These are phyloP conservation scores for Betula pendula DNA, from an alignment of 306 rosid genomes.

Conservation along the genomic window DNA sequence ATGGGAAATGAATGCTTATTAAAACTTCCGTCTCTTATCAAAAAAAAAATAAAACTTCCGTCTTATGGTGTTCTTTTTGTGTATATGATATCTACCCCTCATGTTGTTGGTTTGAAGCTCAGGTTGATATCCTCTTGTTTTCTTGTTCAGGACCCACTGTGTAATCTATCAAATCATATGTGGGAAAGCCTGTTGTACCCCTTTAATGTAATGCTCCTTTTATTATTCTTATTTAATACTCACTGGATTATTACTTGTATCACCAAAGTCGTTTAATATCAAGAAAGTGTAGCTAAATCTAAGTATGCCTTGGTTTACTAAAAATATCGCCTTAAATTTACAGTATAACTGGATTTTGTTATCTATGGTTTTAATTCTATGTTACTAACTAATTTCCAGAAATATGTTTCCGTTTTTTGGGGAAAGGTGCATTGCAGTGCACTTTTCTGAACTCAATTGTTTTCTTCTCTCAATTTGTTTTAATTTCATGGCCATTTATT, in stretches of 20 bases:
- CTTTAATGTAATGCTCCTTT: constrained; percentile 31
- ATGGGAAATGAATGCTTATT: constrained; percentile 9
- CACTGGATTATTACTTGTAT: background rate
- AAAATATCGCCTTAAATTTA: background rate
- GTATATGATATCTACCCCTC: constrained; percentile 4
- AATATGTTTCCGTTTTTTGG: background rate
- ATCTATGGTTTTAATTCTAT: background rate
- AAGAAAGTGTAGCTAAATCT: constrained; percentile 7
- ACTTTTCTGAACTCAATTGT: constrained; percentile 8
- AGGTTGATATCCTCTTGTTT: constrained; percentile 19
- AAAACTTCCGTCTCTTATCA: too few species aligned
- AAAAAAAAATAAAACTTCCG: too few species aligned
- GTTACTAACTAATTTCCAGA: background rate
- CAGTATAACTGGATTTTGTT: constrained; percentile 18
- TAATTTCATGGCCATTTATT: background rate
- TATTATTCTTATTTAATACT: constrained; percentile 3
- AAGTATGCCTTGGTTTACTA: background rate
- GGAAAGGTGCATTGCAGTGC: background rate
- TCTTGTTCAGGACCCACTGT: constrained; percentile 34
- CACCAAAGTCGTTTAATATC: background rate
- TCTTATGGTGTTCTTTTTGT: background rate
- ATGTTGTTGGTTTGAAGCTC: constrained; percentile 23
- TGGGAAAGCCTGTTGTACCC: constrained; percentile 33
- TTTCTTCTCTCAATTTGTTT: constrained; percentile 2
- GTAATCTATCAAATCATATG: constrained; percentile 12